phyloP scores from a whole-genome alignment of 164 flowering plant species.

The Litsea cubeba region DNA sequence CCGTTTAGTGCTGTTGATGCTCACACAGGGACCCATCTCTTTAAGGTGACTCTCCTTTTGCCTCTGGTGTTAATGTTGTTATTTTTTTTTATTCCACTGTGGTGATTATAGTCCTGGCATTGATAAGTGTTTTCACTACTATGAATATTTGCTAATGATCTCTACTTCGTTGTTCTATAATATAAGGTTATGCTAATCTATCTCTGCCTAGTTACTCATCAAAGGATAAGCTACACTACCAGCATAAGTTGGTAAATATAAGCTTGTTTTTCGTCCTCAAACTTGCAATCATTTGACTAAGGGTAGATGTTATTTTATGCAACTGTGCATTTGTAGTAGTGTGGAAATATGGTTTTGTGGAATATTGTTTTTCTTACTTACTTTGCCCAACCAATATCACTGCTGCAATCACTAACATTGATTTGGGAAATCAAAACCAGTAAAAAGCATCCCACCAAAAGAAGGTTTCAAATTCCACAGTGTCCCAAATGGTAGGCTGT shows the following conservation, averaged over 20 bases:
- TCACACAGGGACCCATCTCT: constrained; percentile 81
- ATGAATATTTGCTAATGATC: neutral
- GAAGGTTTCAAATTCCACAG: no score
- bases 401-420: neutral
- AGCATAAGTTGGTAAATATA: neutral
- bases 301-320: neutral
- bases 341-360: neutral
- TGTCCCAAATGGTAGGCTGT: no score
- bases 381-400: neutral
- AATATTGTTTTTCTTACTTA: no score
- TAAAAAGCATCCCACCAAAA: no score
- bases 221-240: neutral
- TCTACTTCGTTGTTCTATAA: neutral
- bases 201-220: neutral
- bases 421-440: neutral
- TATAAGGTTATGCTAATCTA: neutral
- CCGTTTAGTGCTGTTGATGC: constrained; percentile 97
- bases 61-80: neutral
- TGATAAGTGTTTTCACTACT: neutral
- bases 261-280: neutral
- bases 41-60: constrained; percentile 44
- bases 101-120: neutral
- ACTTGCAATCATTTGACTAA: neutral
- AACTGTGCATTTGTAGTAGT: neutral
- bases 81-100: neutral